A percentile compares a stretch with the other conserved stretches of the same genome.
These are phyloP conservation scores for Plasmopara viticola DNA, from an alignment of 352 stramenopile species.

Conservation along the genomic window DNA sequence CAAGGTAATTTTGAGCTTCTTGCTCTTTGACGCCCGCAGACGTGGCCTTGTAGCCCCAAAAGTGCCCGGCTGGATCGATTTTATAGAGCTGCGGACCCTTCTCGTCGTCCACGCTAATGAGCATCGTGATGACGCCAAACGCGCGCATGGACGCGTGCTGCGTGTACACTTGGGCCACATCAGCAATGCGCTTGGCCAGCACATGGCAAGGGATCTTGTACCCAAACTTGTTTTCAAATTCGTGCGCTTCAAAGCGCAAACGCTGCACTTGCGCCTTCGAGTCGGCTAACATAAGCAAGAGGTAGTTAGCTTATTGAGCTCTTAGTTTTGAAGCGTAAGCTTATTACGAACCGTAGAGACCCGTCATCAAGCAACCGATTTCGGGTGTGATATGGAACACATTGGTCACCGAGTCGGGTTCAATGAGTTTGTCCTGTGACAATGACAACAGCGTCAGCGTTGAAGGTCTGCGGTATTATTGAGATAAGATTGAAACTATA, in stretches of 20 bases:
- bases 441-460: conserved; percentile 4
- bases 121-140: conserved; percentile 93
- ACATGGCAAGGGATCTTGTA: conserved; percentile 94
- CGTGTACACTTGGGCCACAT: conserved; percentile 95
- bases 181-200: conserved; percentile 95
- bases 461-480: background rate
- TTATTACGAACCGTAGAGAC: conserved; percentile 60
- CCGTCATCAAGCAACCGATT: conserved; percentile 95
- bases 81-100: conserved; percentile 97
- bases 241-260: conserved; percentile 93
- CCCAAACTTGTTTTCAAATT: conserved; percentile 97
- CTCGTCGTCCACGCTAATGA: conserved; percentile 97
- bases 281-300: conserved; percentile 54
- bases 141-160: conserved; percentile 93
- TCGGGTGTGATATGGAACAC: conserved; percentile 95
- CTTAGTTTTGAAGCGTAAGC: background rate
- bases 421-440: conserved; percentile 89
- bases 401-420: conserved; percentile 93
- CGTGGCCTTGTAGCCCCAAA: conserved; percentile 91
- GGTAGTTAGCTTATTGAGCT: background rate
- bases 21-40: conserved; percentile 95
- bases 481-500: conserved; percentile 9
- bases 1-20: conserved; percentile 98
- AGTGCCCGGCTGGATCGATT: conserved; percentile 98
- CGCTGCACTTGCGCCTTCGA: conserved; percentile 91